Conservation (phyloP, 2,329 filamentous ascomycete genomes). For the Rhinocladiella similis region DNA sequence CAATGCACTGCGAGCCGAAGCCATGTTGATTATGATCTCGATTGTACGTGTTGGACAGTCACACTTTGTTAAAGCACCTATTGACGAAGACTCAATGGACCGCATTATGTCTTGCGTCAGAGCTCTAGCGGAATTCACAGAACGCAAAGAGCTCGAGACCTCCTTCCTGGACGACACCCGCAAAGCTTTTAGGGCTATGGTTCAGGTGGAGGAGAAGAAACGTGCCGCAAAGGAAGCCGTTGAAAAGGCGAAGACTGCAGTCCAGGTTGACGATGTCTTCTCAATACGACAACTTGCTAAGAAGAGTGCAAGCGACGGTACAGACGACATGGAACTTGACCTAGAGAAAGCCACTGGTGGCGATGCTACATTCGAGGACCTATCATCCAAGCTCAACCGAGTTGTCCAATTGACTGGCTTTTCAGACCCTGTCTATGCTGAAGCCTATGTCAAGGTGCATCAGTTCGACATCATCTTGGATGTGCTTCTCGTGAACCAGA, state of each 20-base stretch:
- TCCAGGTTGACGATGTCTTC: conserved; percentile 94
- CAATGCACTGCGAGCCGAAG: conserved; percentile 91
- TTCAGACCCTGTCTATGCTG: conserved; percentile 97
- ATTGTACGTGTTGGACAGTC: conserved; percentile 97
- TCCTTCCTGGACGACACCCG: conserved; percentile 94
- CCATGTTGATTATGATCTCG: conserved; percentile 99
- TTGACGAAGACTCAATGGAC: conserved; percentile 98
- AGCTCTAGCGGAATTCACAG: conserved; percentile 82
- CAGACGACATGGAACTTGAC: conserved; percentile 84
- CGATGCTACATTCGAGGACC: conserved; percentile 77
- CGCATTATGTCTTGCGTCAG: conserved; percentile 97
- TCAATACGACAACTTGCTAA: conserved; percentile 89
- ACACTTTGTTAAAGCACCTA: conserved; percentile 96
- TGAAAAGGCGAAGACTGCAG: conserved; percentile 88
- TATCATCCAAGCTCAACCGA: conserved; percentile 89
- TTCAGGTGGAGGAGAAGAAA: conserved; percentile 96
- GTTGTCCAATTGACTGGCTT: conserved; percentile 98
- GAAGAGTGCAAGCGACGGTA: conserved; percentile 79
- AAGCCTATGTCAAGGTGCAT: conserved; percentile 97
- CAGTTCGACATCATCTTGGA: conserved; percentile 98
- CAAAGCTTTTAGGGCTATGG: conserved; percentile 95
- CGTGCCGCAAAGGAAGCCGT: conserved; percentile 89
- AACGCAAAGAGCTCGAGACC: conserved; percentile 86
- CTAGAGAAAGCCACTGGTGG: conserved; percentile 93
- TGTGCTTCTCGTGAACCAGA: conserved; percentile 95